phyloP scores from a whole-genome alignment of 164 flowering plant species.

The Vitis cinerea region DNA sequence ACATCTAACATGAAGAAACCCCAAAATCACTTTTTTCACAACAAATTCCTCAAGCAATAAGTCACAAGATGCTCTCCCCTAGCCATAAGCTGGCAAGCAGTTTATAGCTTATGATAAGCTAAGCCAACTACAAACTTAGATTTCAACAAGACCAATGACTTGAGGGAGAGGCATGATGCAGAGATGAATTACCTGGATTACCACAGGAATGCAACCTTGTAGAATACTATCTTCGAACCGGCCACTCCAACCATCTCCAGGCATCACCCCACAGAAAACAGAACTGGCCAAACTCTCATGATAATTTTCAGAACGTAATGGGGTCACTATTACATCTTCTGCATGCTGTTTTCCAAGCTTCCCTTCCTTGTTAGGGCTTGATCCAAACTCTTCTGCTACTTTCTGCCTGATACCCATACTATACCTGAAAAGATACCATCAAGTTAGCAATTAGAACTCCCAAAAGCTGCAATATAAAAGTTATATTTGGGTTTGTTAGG shows the following conservation, averaged over 20 bases:
- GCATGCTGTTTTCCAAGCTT: constrained; percentile 87
- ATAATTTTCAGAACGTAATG: constrained; percentile 63
- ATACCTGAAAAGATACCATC: constrained; percentile 45
- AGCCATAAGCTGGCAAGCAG: neutral
- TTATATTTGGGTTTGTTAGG: neutral
- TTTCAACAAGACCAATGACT: neutral
- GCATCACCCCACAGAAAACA: constrained; percentile 88
- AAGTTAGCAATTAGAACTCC: constrained; percentile 3
- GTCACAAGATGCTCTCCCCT: neutral
- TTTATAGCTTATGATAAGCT: neutral
- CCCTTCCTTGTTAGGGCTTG: constrained; percentile 83
- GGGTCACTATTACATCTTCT: constrained; percentile 76
- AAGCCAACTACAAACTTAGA: neutral
- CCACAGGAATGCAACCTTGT: constrained; percentile 96
- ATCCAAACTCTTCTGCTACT: constrained; percentile 87
- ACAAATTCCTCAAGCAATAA: neutral
- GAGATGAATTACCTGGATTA: constrained; percentile 75
- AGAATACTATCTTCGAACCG: constrained; percentile 94
- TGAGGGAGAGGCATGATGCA: neutral
- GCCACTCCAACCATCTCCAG: constrained; percentile 99
- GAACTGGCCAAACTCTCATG: constrained; percentile 69
- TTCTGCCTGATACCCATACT: constrained; percentile 98
- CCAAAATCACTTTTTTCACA: neutral
- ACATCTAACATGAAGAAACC: no score
- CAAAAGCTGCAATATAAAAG: neutral